Evolutionary conservation across 495 filamentous ascomycete species (phyloP).

Genomic region (Neurospora tetrasperma): DNA sequence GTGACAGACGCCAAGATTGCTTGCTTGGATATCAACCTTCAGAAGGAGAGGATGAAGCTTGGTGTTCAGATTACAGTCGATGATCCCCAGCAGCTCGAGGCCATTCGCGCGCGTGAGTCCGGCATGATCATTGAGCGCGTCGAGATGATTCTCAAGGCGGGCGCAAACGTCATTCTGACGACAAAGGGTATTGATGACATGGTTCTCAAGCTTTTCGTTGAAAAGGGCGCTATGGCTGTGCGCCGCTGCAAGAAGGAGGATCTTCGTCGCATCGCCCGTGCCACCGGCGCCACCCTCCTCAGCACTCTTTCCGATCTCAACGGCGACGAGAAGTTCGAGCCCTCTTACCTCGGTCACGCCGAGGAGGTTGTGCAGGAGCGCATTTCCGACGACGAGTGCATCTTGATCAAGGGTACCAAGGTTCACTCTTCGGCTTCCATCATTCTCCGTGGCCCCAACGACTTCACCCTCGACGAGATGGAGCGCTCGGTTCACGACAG

Average conservation of each 20-base stretch:
- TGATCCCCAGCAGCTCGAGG: constrained; percentile 92
- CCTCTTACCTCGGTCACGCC: constrained; percentile 76
- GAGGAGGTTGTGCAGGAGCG: constrained; percentile 95
- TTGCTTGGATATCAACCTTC: constrained; percentile 93
- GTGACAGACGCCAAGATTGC: constrained; percentile 94
- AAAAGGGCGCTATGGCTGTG: constrained; percentile 92
- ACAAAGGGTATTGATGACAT: constrained; percentile 98
- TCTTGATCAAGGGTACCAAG: constrained; percentile 92
- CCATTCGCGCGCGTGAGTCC: constrained; percentile 84
- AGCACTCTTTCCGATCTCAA: constrained; percentile 92
- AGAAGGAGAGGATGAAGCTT: constrained; percentile 98
- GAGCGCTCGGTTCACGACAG: constrained; percentile 97
- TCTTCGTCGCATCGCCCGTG: constrained; percentile 88
- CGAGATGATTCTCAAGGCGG: constrained; percentile 95
- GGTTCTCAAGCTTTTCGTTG: constrained; percentile 86
- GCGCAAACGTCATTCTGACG: constrained; percentile 91
- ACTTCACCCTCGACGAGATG: constrained; percentile 98
- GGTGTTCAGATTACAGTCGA: constrained; percentile 98
- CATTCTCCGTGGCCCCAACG: constrained; percentile 91
- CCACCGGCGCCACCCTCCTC: constrained; percentile 86
- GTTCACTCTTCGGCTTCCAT: constrained; percentile 88
- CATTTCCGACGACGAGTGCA: constrained; percentile 98
- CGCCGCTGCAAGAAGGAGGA: constrained; percentile 99
- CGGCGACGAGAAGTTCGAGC: constrained; percentile 93
- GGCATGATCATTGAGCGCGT: constrained; percentile 90